Conservation (phyloP, 306 rosid species). For the Alnus rubra region DNA sequence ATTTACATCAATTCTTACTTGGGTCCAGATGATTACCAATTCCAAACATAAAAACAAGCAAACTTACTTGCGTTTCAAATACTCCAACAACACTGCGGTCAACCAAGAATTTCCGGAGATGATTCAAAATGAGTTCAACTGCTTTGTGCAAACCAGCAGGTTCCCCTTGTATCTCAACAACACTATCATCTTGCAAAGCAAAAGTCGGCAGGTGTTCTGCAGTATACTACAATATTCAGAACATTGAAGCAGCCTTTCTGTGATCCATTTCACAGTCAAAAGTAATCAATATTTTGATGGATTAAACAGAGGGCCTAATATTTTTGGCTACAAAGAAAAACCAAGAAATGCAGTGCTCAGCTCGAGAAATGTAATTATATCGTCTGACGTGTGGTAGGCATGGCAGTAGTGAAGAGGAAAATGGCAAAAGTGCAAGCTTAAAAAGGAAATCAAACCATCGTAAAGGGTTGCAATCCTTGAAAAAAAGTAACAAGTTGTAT, state of each 20-base stretch:
- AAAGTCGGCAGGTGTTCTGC: conserved; percentile 55
- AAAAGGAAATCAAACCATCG: neutral
- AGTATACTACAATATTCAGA: conserved; percentile 16
- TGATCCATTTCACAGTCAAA: neutral
- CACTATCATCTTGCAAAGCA: conserved; percentile 54
- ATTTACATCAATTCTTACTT: neutral
- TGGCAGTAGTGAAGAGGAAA: neutral
- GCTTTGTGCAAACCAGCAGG: conserved; percentile 52
- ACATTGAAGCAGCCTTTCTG: conserved; percentile 1
- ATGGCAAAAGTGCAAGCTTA: neutral
- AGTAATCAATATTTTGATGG: neutral
- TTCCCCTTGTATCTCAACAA: conserved; percentile 65
- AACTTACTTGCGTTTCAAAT: conserved; percentile 53
- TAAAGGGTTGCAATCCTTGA: neutral
- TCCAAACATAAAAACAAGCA: neutral
- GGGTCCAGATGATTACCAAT: neutral
- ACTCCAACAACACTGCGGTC: conserved; percentile 62
- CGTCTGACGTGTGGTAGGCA: neutral
- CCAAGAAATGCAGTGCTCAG: neutral
- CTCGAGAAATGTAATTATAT: neutral
- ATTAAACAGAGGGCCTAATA: conserved; percentile 8
- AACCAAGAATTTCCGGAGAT: conserved; percentile 59
- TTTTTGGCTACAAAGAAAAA: conserved; percentile 5
- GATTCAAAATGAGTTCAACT: conserved; percentile 54
- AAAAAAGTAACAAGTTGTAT: neutral